phyloP scores from a whole-genome alignment of 805 yeast genomes.

The Groenewaldozyma tartarivorans region DNA sequence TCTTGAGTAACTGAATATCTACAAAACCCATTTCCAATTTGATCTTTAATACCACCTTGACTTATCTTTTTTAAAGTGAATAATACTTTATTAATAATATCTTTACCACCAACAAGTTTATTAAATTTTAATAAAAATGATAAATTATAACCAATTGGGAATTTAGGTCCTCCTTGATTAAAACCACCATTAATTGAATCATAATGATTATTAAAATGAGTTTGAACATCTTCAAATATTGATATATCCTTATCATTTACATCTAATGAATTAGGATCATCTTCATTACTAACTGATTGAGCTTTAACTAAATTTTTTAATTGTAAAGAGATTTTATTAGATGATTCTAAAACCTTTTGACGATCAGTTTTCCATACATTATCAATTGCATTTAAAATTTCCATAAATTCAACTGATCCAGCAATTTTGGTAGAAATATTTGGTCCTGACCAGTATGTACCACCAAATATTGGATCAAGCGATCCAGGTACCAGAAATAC shows the following conservation, averaged over 20 bases:
- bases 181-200: slow-evolving; percentile 27
- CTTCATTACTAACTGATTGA: slow-evolving; percentile 13
- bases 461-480: slow-evolving; percentile 29
- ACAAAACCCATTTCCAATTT: slow-evolving; percentile 29
- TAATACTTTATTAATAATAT: slow-evolving; percentile 13
- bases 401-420: slow-evolving; percentile 19
- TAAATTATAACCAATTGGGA: slow-evolving; percentile 25
- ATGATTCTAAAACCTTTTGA: slow-evolving; percentile 22
- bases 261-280: slow-evolving; percentile 6
- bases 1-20: slow-evolving; percentile 30
- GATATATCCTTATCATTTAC: slow-evolving; percentile 2
- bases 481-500: slow-evolving; percentile 29
- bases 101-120: slow-evolving; percentile 8
- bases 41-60: slow-evolving; percentile 31
- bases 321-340: slow-evolving; percentile 16
- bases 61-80: slow-evolving; percentile 24
- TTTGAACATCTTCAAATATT: slow-evolving; percentile 16
- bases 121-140: slow-evolving; percentile 17
- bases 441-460: slow-evolving; percentile 31
- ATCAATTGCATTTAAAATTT: slow-evolving; percentile 23
- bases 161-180: slow-evolving; percentile 27
- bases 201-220: slow-evolving; percentile 20
- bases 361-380: slow-evolving; percentile 25
- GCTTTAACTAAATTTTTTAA: slow-evolving; percentile 19
- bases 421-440: slow-evolving; percentile 10